Evolutionary conservation across 768 basidiomycete species (phyloP), one percentile per base, ranked within the genome.

Genomic region (Fibroporia radiculosa): DNA sequence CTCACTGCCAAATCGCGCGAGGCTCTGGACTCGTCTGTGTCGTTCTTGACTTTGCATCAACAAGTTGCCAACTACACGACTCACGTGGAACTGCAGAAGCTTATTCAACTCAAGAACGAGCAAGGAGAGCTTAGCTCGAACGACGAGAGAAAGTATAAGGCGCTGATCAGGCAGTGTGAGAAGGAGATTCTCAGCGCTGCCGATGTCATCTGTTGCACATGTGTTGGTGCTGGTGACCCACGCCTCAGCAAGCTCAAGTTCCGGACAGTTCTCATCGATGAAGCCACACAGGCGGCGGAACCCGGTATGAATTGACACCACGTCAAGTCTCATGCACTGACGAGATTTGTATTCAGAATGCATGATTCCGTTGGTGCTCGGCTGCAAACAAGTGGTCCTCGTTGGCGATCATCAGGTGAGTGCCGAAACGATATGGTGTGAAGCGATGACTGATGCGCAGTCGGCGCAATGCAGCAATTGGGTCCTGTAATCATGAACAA

Each of bases 401-500:
- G 96, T 99, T 44, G 96, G 96, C 42, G 95, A 97, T 67, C 89
- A 96, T 63, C 90, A 69, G 53, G 57, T 55, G 34, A 34, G 57
- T 50, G n/a, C 38, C 3, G n/a, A 32, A 16, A 34, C 12, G 25
- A 45, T 35, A 16, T 34, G 45, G 37, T 5, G 25, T 39, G 32
- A 46, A 47, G 31, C 20, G 25, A 39, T 12, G 40, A 22, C 38
- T 54, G 32, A 53, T 48, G 36, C 16, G 7, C 35, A 23, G 48
- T 45, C 25, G 42, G 29, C 61, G 8, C n/a, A 31, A 26, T 26
- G 13, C 39, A 87, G 71, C 96, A 98, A 74, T 82, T 98, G 40
- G 96, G 96, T 1, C 96, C 96, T 6, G 96, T 98, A 57, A 97
- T 99, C 62, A 98, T 99, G 96, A 99, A 98, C 78, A 99, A 99